Evolutionary conservation across 495 filamentous ascomycete species (phyloP).

Genomic region (Penicillium riverlandense): DNA sequence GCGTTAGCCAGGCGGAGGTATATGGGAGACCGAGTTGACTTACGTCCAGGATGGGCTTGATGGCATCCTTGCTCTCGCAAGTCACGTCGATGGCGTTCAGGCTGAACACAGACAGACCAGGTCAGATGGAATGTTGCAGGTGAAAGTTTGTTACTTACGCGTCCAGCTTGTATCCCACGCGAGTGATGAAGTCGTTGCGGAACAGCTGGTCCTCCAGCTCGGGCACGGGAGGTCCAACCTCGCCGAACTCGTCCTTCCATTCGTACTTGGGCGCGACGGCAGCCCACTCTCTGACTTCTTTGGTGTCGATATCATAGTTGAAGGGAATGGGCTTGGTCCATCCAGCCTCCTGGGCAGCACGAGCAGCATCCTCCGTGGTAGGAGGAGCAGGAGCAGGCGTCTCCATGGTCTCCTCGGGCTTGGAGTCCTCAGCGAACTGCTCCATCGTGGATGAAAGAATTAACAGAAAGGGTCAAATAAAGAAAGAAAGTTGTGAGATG

Average conservation of each 20-base stretch:
- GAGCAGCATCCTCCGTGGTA: slow-evolving; percentile 12
- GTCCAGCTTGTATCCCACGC: slow-evolving; percentile 32
- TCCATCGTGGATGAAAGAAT: too few relatives aligned
- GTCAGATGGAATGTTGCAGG: not conserved
- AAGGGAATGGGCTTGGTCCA: slow-evolving; percentile 49
- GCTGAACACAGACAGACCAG: slow-evolving; percentile 7
- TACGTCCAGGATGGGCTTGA: slow-evolving; percentile 25
- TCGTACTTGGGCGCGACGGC: slow-evolving; percentile 63
- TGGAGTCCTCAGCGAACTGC: slow-evolving; percentile 14
- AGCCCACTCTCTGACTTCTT: slow-evolving; percentile 40
- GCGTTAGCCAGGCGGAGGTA: slow-evolving; percentile 30
- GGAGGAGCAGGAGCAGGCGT: not conserved
- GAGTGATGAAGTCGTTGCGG: slow-evolving; percentile 38
- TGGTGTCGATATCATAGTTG: slow-evolving; percentile 41
- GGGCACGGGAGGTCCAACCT: slow-evolving; percentile 63
- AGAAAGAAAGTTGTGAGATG: too few relatives aligned
- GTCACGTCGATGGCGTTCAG: slow-evolving; percentile 25
- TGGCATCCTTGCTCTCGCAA: slow-evolving; percentile 21
- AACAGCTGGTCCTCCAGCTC: slow-evolving; percentile 72
- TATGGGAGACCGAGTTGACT: slow-evolving; percentile 36
- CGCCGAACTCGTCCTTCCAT: slow-evolving; percentile 79
- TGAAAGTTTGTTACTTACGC: slow-evolving; percentile 20
- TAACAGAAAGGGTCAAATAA: too few relatives aligned
- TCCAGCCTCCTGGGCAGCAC: slow-evolving; percentile 29
- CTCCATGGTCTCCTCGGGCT: slow-evolving; percentile 13